A percentile compares a stretch with the other conserved stretches of the same genome.
Evolutionary conservation across 192 early-diverging fungal species (phyloP).

Genomic region (Backusella mclennaniae): DNA sequence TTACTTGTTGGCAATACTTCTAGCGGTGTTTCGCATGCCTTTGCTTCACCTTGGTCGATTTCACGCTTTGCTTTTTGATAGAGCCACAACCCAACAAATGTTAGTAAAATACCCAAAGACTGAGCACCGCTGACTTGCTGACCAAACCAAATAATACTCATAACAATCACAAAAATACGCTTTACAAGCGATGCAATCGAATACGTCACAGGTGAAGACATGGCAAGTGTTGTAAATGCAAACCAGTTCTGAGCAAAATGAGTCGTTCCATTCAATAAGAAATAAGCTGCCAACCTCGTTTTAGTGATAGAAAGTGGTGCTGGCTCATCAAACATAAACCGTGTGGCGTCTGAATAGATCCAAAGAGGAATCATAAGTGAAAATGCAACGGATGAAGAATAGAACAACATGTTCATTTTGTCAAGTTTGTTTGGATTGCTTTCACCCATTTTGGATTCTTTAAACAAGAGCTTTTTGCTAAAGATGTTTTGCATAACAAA

Average conservation of each 20-base stretch:
- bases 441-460: slow-evolving; percentile 34
- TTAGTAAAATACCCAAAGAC: slow-evolving; percentile 71
- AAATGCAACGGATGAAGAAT: slow-evolving; percentile 70
- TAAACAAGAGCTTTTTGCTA: slow-evolving; percentile 74
- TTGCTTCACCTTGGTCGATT: slow-evolving; percentile 45
- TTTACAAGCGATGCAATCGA: slow-evolving; percentile 84
- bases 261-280: slow-evolving; percentile 75
- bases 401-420: slow-evolving; percentile 88
- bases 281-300: slow-evolving; percentile 34
- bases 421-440: slow-evolving; percentile 65
- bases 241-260: slow-evolving; percentile 84
- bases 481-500: slow-evolving; percentile 90
- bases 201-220: slow-evolving; percentile 85
- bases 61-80: slow-evolving; percentile 82
- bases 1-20: slow-evolving; percentile 15
- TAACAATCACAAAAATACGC: slow-evolving; percentile 88
- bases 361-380: slow-evolving; percentile 79
- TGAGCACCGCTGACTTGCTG: slow-evolving; percentile 69
- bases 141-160: slow-evolving; percentile 80
- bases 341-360: slow-evolving; percentile 66
- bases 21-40: slow-evolving; percentile 29
- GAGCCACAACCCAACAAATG: slow-evolving; percentile 81
- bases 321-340: neutral
- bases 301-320: neutral
- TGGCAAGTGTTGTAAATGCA: slow-evolving; percentile 73